These are phyloP conservation scores for Hippophae rhamnoides DNA, from an alignment of 306 rosid species.

Conservation along the genomic window DNA sequence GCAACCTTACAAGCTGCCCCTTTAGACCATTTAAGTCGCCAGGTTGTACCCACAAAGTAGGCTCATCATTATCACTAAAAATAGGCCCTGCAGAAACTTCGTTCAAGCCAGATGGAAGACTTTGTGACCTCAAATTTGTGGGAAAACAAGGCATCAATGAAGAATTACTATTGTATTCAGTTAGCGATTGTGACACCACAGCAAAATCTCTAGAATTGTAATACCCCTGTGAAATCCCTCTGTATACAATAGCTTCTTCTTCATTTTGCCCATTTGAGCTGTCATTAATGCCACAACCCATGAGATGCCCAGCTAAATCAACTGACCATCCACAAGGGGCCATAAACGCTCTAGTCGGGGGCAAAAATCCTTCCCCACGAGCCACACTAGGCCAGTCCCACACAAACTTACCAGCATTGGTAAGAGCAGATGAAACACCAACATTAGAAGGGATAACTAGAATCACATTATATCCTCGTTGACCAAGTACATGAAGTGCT, in stretches of 20 bases:
- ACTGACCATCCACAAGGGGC: slow-evolving; percentile 41
- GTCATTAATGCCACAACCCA: slow-evolving; percentile 61
- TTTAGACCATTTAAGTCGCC: slow-evolving; percentile 88
- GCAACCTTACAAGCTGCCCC: slow-evolving; percentile 59
- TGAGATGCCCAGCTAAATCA: slow-evolving; percentile 54
- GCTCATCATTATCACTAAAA: slow-evolving; percentile 42
- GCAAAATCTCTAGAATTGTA: slow-evolving; percentile 56
- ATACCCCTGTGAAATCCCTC: slow-evolving; percentile 63
- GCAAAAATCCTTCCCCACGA: slow-evolving; percentile 88
- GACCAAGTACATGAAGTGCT: slow-evolving; percentile 94
- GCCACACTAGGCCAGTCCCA: slow-evolving; percentile 98
- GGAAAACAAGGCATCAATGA: slow-evolving; percentile 31
- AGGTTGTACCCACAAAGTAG: slow-evolving; percentile 60
- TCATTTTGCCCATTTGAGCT: slow-evolving; percentile 47
- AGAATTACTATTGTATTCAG: slow-evolving; percentile 48
- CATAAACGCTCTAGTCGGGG: slow-evolving; percentile 42
- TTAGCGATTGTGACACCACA: slow-evolving; percentile 48
- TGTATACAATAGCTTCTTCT: slow-evolving; percentile 73
- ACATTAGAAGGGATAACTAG: slow-evolving; percentile 85
- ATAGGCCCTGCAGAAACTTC: slow-evolving; percentile 50
- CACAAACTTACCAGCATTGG: slow-evolving; percentile 91
- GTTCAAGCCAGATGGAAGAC: slow-evolving; percentile 58
- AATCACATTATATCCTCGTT: slow-evolving; percentile 82
- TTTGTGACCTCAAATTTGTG: slow-evolving; percentile 49
- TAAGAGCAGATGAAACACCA: slow-evolving; percentile 92